Evolutionary conservation across 1,139 yeast genomes (phyloP).

Genomic region (Diutina pseudorugosa): DNA sequence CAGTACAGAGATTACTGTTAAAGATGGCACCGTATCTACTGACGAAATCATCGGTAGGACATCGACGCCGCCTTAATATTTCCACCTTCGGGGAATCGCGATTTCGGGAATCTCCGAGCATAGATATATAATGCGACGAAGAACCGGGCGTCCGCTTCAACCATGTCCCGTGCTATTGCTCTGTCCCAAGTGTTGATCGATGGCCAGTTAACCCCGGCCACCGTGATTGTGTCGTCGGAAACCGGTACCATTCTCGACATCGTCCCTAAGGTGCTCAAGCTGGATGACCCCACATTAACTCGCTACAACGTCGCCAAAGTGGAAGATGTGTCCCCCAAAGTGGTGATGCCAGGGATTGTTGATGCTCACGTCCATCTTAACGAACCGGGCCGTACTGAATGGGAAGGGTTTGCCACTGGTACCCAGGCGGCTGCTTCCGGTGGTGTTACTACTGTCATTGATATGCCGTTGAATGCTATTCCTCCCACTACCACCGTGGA

Average conservation of each 20-base stretch:
- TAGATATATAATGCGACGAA: not conserved
- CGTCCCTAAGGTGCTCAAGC: slow-evolving; percentile 19
- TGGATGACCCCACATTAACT: slow-evolving; percentile 24
- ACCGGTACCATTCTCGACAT: slow-evolving; percentile 58
- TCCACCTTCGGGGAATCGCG: not conserved
- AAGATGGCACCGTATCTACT: too few relatives aligned
- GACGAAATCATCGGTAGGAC: not conserved
- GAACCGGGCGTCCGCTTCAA: not conserved
- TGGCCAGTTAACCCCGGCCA: slow-evolving; percentile 44
- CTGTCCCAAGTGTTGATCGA: slow-evolving; percentile 53
- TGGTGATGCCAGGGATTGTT: slow-evolving; percentile 79
- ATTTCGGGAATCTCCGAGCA: not conserved
- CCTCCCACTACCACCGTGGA: slow-evolving; percentile 87
- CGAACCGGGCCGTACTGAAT: slow-evolving; percentile 11
- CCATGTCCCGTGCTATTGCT: slow-evolving; percentile 52
- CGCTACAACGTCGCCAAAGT: slow-evolving; percentile 29
- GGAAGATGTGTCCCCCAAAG: slow-evolving; percentile 47
- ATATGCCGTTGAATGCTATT: slow-evolving; percentile 92
- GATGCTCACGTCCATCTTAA: slow-evolving; percentile 49
- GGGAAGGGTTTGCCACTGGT: slow-evolving; percentile 11
- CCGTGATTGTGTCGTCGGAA: slow-evolving; percentile 47
- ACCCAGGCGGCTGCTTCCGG: slow-evolving; percentile 29
- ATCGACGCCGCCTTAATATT: not conserved
- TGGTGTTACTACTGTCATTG: slow-evolving; percentile 91
- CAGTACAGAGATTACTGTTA: too few relatives aligned